Evolutionary conservation across 176 grass and related monocot species (phyloP), one percentile per base, ranked within the genome.

Genomic region (Avena insularis): DNA sequence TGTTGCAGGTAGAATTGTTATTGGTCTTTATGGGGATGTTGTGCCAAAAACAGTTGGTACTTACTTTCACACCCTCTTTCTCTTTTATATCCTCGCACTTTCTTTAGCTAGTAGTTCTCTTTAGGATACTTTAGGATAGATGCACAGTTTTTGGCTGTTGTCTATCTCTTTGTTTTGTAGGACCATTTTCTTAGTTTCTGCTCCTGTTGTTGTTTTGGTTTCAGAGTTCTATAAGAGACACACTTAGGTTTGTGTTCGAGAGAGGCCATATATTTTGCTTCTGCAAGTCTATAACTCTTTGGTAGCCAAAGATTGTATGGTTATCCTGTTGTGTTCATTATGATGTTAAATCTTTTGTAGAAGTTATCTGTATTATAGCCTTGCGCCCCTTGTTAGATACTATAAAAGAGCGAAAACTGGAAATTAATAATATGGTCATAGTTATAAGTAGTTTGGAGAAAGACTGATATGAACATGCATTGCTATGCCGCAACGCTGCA

Each of bases 41-140:
- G 92, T 98, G 67, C 90, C 97, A 7, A 96, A 98, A 89, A 98
- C 97, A 86, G 90, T 86, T 83, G 96, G 96, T 98, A 94, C 33
- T 54, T 76, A 94, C 33, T 54, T 76, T 84, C 85, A 75, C 71
- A 9, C 33, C 71, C 4, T 76, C 81, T 74, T 8, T 57, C 31
- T 74, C 12, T 64, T 40, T 50, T 83, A 67, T 83, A 67, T 73
- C 15, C 14, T 60, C 35, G 48, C 79, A 1, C 43, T 83, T 21
- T 64, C 59, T 23, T 62, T 62, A 3, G 8, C 25, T 62, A 25
- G n/a, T 62, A 23, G n/a, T 62, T 62, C 59, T 23, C 9, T 61
- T 60, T 62, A 23, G 59, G 25, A 23, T 12, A 20, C 2, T 29
- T 29, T 29, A 29, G 29, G 29, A 29, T 29, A 29, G 29, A 62